Evolutionary conservation across 2,329 filamentous ascomycete species (phyloP).

Genomic region (Ophiobolus disseminans): DNA sequence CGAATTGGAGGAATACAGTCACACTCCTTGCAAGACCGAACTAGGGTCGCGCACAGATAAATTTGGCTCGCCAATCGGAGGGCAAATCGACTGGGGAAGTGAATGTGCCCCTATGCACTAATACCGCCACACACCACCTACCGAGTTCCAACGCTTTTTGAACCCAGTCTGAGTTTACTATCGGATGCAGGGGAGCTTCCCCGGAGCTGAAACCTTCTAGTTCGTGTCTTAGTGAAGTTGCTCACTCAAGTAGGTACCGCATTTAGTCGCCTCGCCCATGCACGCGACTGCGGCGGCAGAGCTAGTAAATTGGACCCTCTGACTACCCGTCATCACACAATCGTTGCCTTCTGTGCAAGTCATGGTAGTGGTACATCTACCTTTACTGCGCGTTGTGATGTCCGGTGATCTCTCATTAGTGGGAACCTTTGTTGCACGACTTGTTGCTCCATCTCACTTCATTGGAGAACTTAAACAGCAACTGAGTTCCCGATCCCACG

Average conservation of each 20-base stretch:
- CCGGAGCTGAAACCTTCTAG: conserved; percentile 36
- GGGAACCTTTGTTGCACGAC: conserved; percentile 25
- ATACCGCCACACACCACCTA: conserved; percentile 37
- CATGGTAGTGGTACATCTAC: conserved; percentile 18
- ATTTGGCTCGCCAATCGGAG: conserved; percentile 43
- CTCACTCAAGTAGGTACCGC: conserved; percentile 25
- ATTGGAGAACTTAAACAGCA: conserved; percentile 19
- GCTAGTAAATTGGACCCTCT: conserved; percentile 41
- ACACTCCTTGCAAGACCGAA: conserved; percentile 23
- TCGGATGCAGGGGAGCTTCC: conserved; percentile 45
- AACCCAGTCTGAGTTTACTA: conserved; percentile 25
- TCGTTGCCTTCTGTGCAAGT: conserved; percentile 27
- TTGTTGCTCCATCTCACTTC: conserved; percentile 16
- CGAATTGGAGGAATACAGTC: conserved; percentile 26
- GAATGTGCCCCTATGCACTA: conserved; percentile 30
- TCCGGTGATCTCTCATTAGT: conserved; percentile 20
- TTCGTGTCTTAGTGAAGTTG: conserved; percentile 15
- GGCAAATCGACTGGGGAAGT: conserved; percentile 33
- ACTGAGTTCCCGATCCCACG: conserved; percentile 12
- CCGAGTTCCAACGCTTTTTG: conserved; percentile 27
- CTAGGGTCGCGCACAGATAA: conserved; percentile 29
- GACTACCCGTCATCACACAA: conserved; percentile 33
- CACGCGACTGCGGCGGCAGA: conserved; percentile 47
- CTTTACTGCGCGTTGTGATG: conserved; percentile 21
- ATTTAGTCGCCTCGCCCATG: conserved; percentile 19